phyloP scores from a whole-genome alignment of 1,284 basidiomycete species.

The Melampsora americana region DNA sequence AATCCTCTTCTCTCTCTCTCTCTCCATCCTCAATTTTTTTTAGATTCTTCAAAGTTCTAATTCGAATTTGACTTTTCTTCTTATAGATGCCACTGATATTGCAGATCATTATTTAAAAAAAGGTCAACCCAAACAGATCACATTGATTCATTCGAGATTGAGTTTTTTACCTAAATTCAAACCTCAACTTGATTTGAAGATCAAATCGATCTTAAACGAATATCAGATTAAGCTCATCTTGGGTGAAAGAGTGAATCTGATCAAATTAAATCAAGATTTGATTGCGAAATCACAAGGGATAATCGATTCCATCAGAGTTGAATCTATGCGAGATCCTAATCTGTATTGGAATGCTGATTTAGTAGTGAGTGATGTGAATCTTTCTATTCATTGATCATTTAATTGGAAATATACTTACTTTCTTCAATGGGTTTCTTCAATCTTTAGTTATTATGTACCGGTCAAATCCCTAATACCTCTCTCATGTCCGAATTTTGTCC shows the following conservation, averaged over 20 bases:
- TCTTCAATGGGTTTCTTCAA: background rate
- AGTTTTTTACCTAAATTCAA: slow-evolving; percentile 26
- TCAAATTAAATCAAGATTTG: slow-evolving; percentile 13
- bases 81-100: slow-evolving; percentile 34
- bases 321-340: background rate
- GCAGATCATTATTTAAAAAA: slow-evolving; percentile 20
- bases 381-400: background rate
- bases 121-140: slow-evolving; percentile 22
- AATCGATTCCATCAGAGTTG: background rate
- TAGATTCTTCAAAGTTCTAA: too few species aligned
- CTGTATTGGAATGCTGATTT: slow-evolving; percentile 38
- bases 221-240: slow-evolving; percentile 17
- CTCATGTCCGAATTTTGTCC: slow-evolving; percentile 41
- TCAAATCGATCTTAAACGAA: slow-evolving; percentile 2
- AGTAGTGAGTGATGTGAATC: slow-evolving; percentile 1
- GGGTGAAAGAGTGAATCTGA: slow-evolving; percentile 28
- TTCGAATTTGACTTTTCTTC: background rate
- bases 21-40: too few species aligned
- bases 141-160: slow-evolving; percentile 23
- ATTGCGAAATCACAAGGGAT: background rate
- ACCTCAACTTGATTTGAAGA: slow-evolving; percentile 20
- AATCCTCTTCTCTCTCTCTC: too few species aligned
- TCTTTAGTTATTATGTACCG: slow-evolving; percentile 26
- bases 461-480: slow-evolving; percentile 30
- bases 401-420: background rate